Evolutionary conservation across 2,329 filamentous ascomycete genomes (phyloP).

Genomic region (Xylaria sp.): DNA sequence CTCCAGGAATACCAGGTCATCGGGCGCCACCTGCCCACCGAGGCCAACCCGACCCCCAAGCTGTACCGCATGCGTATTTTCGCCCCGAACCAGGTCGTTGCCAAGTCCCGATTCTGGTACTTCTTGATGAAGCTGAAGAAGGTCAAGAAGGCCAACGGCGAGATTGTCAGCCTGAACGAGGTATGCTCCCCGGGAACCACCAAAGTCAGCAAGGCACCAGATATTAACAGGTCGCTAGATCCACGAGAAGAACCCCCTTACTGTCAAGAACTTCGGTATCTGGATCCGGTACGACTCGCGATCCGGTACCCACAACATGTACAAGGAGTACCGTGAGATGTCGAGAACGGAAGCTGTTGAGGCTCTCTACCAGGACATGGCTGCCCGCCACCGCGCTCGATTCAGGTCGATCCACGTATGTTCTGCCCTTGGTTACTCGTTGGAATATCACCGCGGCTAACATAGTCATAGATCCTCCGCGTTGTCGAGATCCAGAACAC

Average conservation of each 20-base stretch:
- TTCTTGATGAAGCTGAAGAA: slow-evolving; percentile 99
- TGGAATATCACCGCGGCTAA: slow-evolving; percentile 28
- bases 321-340: slow-evolving; percentile 99
- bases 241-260: slow-evolving; percentile 97
- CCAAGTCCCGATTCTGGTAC: slow-evolving; percentile 99
- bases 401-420: slow-evolving; percentile 99
- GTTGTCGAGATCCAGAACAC: slow-evolving; percentile 96
- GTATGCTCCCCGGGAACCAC: slow-evolving; percentile 57
- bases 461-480: slow-evolving; percentile 78
- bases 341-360: slow-evolving; percentile 94
- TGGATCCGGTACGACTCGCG: slow-evolving; percentile 99
- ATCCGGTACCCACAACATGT: slow-evolving; percentile 99
- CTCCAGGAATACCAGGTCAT: slow-evolving; percentile 99
- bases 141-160: slow-evolving; percentile 99
- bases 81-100: slow-evolving; percentile 94
- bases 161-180: slow-evolving; percentile 96
- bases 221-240: slow-evolving; percentile 61
- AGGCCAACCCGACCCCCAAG: slow-evolving; percentile 95
- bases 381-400: slow-evolving; percentile 94
- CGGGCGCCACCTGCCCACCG: slow-evolving; percentile 97
- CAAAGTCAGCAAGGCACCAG: background rate
- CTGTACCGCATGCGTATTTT: slow-evolving; percentile 99
- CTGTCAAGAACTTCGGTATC: slow-evolving; percentile 99
- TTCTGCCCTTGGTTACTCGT: background rate
- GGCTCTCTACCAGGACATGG: slow-evolving; percentile 99